Evolutionary conservation across 768 basidiomycete genomes (phyloP), one percentile per base, ranked within the genome.

Genomic region (Boletus rubroflammeus): DNA sequence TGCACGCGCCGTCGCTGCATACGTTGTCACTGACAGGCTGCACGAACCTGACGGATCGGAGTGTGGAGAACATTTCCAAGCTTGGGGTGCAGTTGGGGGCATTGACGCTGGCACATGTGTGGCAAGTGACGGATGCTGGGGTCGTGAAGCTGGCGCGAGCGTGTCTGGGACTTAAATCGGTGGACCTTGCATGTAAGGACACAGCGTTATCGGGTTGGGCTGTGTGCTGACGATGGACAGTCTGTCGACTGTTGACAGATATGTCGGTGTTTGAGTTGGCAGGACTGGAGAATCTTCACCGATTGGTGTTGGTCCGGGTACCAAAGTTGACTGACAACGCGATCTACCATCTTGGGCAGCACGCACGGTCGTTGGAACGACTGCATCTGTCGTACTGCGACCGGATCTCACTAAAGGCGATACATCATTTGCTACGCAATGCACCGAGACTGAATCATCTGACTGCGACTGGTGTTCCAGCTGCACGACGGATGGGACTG

Each of bases 331-430:
- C 93, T 15, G 93, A 95, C 71, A 83, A 89, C 63, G 89, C 85
- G 6, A 73, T 95, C 44, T 84, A 84, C 70, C 78, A 87, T 23
- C 79, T 96, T 9, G 88, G 85, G 14, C 88, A 91, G 61, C 83
- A 91, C 70, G 81, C 77, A 34, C 74, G 66, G 29, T 76, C 76
- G 32, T 75, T 97, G 60, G 90, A 93, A 64, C 82, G 91, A 25
- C 77, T 96, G 45, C 88, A 97, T 64, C 72, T 98, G 35, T 89
- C 90, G 28, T 91, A 93, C 67, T 98, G 94, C 73, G 85, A 87
- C 61, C 79, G 83, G 52, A 73, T 98, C 51, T 84, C 88, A 26
- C 79, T 95, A 36, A 80, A 84, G 40, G 88, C 90, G 9, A 73
- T 93, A 31, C 87, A 90, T 57, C 76, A 81, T 45, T 71, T 95